These are phyloP conservation scores for Nitzschia inconspicua DNA, from an alignment of 108 stramenopile species.

Conservation along the genomic window DNA sequence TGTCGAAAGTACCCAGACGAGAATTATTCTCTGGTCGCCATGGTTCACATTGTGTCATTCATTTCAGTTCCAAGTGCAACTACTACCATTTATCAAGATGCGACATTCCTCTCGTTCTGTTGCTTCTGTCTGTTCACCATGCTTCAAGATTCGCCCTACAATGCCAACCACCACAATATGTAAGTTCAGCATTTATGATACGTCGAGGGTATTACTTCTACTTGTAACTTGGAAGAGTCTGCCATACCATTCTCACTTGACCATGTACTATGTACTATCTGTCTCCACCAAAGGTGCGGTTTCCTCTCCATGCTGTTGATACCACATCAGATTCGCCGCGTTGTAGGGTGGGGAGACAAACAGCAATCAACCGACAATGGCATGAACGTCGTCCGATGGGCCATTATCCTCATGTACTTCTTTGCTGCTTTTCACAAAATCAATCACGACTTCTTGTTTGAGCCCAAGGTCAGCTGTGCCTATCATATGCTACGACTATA, in stretches of 20 bases:
- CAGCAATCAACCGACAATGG: background rate
- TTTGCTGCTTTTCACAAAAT: conserved; percentile 3
- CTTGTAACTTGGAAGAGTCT: too few species aligned
- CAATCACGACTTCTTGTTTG: conserved; percentile 6
- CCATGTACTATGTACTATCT: too few species aligned
- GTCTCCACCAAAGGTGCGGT: too few species aligned
- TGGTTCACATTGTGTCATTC: background rate
- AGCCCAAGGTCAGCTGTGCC: background rate
- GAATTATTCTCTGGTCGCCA: background rate
- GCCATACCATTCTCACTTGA: too few species aligned
- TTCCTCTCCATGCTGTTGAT: background rate
- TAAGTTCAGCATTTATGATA: too few species aligned
- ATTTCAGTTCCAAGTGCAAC: background rate
- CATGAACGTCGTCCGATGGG: background rate
- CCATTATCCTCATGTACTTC: background rate
- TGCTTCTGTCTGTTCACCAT: background rate
- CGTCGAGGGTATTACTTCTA: too few species aligned
- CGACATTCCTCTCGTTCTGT: background rate
- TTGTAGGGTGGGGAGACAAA: background rate
- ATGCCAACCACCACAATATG: background rate
- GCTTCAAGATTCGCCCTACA: background rate
- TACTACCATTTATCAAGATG: background rate
- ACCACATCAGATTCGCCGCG: background rate
- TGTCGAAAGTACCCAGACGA: background rate
- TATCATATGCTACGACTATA: background rate